A percentile compares a stretch with the other conserved stretches of the same genome.
phyloP scores from a whole-genome alignment of 2,329 filamentous ascomycete species.

The Didymella segeticola region DNA sequence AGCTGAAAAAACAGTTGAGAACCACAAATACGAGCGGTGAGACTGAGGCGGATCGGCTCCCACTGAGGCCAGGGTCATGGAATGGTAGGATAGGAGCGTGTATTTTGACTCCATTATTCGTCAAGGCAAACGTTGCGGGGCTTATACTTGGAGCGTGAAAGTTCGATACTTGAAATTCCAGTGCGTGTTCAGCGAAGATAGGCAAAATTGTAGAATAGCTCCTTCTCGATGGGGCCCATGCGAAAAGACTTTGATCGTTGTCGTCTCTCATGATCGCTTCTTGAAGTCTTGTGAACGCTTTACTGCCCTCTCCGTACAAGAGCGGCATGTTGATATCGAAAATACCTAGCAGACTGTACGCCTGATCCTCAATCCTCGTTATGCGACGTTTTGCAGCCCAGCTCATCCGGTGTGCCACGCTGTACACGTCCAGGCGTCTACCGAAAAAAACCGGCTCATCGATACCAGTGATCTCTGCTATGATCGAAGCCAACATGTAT shows the following conservation, averaged over 20 bases:
- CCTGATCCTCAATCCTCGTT: constrained; percentile 12
- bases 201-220: too few relatives aligned
- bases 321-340: constrained; percentile 15
- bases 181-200: too few relatives aligned
- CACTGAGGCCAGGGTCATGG: background rate
- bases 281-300: background rate
- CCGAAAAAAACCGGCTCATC: background rate
- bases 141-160: too few relatives aligned
- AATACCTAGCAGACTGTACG: constrained; percentile 17
- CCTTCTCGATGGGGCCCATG: too few relatives aligned
- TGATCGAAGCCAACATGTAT: background rate
- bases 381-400: constrained; percentile 20
- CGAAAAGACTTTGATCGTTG: background rate
- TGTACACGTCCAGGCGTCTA: background rate
- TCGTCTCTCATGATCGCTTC: background rate
- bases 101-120: background rate
- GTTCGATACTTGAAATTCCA: too few relatives aligned
- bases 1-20: background rate
- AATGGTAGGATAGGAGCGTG: background rate
- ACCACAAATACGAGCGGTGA: background rate
- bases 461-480: constrained; percentile 12
- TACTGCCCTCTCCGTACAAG: background rate
- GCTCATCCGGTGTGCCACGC: constrained; percentile 11
- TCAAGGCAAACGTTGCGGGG: background rate
- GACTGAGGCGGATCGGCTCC: too few relatives aligned